phyloP scores from a whole-genome alignment of 805 yeast genomes.

The Lipomyces sp. region DNA sequence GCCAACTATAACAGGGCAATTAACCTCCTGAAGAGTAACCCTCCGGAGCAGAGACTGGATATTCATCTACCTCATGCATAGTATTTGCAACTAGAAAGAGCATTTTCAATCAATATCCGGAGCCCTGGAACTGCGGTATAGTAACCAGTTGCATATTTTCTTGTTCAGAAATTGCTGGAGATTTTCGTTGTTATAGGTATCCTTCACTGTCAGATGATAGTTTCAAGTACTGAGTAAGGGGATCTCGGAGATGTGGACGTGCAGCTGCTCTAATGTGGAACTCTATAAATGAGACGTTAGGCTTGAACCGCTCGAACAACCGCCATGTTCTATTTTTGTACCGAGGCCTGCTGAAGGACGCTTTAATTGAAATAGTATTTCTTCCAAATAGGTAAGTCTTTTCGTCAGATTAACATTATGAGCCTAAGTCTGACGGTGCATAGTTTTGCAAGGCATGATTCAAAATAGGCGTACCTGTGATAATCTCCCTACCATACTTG shows the following conservation, averaged over 20 bases:
- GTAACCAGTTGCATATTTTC: too few relatives aligned
- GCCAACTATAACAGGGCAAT: not conserved
- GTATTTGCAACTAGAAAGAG: too few relatives aligned
- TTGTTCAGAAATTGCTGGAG: too few relatives aligned
- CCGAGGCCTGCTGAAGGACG: not conserved
- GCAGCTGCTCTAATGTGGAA: not conserved
- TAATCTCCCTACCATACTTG: too few relatives aligned
- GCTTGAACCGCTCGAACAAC: not conserved
- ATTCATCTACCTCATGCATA: not conserved
- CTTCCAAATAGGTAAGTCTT: not conserved
- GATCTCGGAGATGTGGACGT: not conserved
- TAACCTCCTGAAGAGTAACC: slow-evolving; percentile 3
- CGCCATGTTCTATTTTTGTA: not conserved
- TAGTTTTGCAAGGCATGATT: too few relatives aligned
- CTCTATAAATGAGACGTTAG: not conserved
- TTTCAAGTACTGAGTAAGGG: not conserved
- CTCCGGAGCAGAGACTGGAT: not conserved
- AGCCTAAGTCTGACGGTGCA: not conserved
- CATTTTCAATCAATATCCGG: too few relatives aligned
- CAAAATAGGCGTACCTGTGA: too few relatives aligned
- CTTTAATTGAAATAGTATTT: not conserved
- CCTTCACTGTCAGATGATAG: too few relatives aligned
- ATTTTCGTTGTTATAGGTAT: too few relatives aligned
- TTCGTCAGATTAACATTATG: not conserved
- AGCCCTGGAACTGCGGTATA: too few relatives aligned